Percentiles rank a stretch among this genome's conserved stretches.
Evolutionary conservation across 2,329 filamentous ascomycete genomes (phyloP).

Genomic region (Colletotrichum chrysophilum): DNA sequence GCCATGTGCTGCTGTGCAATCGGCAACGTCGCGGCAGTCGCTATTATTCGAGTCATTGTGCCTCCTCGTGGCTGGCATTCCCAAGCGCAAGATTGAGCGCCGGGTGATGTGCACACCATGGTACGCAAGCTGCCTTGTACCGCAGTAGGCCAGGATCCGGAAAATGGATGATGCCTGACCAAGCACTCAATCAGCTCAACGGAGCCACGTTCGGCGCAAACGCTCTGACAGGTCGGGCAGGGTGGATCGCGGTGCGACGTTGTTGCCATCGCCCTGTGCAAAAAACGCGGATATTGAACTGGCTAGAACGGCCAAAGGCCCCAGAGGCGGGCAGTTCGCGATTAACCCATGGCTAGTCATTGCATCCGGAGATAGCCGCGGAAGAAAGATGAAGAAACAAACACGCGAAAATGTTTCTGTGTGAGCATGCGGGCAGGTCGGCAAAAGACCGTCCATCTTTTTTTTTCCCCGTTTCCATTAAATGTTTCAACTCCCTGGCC

Average conservation of each 20-base stretch:
- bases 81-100: background rate
- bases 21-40: background rate
- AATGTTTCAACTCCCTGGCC: slow-evolving; percentile 17
- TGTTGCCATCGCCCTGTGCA: background rate
- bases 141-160: background rate
- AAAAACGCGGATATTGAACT: slow-evolving; percentile 1
- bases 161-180: slow-evolving; percentile 13
- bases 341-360: background rate
- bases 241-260: slow-evolving; percentile 9
- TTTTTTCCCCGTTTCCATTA: slow-evolving; percentile 4
- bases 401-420: background rate
- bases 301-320: background rate
- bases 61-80: background rate
- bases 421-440: background rate
- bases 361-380: background rate
- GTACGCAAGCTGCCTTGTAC: background rate
- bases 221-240: slow-evolving; percentile 7
- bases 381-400: background rate
- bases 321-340: background rate
- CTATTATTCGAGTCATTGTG: background rate
- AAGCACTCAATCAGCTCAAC: background rate
- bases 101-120: background rate
- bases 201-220: slow-evolving; percentile 7
- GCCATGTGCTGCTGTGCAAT: background rate
- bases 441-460: background rate